Percentiles rank a stretch among this genome's conserved stretches.
Conservation (phyloP, 495 filamentous ascomycete species). For the Penicillium maclennaniae region DNA sequence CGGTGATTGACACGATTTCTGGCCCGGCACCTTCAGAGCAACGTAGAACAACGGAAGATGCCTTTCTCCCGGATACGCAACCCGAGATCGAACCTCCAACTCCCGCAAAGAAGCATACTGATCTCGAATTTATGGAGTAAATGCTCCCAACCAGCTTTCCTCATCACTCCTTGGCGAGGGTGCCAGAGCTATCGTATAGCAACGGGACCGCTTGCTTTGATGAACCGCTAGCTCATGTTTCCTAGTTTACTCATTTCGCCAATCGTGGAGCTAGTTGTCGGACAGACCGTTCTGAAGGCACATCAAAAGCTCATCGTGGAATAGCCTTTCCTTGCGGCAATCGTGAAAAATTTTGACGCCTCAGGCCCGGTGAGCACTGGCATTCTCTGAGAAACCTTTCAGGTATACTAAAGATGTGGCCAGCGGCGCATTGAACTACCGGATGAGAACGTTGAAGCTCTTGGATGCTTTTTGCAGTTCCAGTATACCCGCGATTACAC, state of each 20-base stretch:
- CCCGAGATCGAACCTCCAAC: slow-evolving; percentile 16
- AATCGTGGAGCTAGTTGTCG: slow-evolving; percentile 73
- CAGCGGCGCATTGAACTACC: slow-evolving; percentile 64
- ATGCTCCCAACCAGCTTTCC: slow-evolving; percentile 1
- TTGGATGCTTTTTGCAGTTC: slow-evolving; percentile 85
- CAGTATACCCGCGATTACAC: slow-evolving; percentile 92
- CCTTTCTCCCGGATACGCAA: slow-evolving; percentile 20
- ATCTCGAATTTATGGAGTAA: slow-evolving; percentile 37
- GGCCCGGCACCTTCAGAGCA: background rate
- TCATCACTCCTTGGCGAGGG: background rate
- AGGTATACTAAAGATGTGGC: slow-evolving; percentile 3
- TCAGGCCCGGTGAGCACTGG: slow-evolving; percentile 24
- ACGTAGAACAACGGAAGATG: slow-evolving; percentile 13
- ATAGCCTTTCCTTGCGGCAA: slow-evolving; percentile 69
- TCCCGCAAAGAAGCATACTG: slow-evolving; percentile 21
- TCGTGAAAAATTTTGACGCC: slow-evolving; percentile 53
- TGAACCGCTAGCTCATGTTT: slow-evolving; percentile 7
- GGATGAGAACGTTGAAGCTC: slow-evolving; percentile 71
- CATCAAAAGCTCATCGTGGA: slow-evolving; percentile 73
- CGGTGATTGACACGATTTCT: slow-evolving; percentile 2
- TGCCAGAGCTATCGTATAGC: background rate
- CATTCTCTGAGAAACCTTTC: background rate
- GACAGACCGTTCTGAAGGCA: slow-evolving; percentile 65
- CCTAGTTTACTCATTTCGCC: slow-evolving; percentile 62
- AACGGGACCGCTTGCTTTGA: background rate